Percentiles rank a stretch among this genome's conserved stretches.
Evolutionary conservation across 2,329 filamentous ascomycete genomes (phyloP).

Genomic region (Talaromyces albobiverticillius): DNA sequence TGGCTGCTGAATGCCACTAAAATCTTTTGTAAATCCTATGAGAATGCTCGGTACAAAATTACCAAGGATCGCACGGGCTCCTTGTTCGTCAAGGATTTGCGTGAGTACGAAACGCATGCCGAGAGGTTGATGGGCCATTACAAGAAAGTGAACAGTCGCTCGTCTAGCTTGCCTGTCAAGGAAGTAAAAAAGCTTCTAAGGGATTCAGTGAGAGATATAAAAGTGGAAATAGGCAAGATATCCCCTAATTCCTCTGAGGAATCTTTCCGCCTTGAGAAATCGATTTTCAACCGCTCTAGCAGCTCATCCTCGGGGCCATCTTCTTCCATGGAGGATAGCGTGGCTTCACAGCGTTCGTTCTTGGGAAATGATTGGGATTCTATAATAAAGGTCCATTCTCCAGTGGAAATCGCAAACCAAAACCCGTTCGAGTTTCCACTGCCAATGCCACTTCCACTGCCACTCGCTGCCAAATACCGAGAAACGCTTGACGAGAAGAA

Average conservation of each 20-base stretch:
- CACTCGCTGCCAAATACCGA: constrained; percentile 32
- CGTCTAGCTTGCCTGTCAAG: constrained; percentile 24
- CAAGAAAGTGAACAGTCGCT: constrained; percentile 23
- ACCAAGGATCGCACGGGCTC: constrained; percentile 22
- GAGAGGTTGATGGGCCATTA: constrained; percentile 39
- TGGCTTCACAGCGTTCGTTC: constrained; percentile 29
- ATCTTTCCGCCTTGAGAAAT: constrained; percentile 34
- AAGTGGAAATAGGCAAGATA: constrained; percentile 39
- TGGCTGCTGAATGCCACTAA: constrained; percentile 44
- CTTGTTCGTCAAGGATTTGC: constrained; percentile 44
- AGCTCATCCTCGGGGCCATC: constrained; percentile 43
- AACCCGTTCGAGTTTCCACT: constrained; percentile 28
- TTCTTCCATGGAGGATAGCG: constrained; percentile 36
- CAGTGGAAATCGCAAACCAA: constrained; percentile 25
- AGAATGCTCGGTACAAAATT: constrained; percentile 40
- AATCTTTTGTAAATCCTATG: constrained; percentile 43
- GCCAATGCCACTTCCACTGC: too few species aligned
- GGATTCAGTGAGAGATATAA: constrained; percentile 34
- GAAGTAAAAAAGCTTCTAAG: constrained; percentile 35
- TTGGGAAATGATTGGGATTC: constrained; percentile 29
- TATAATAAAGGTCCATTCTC: constrained; percentile 32
- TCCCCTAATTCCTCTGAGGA: constrained; percentile 44
- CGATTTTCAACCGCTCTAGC: constrained; percentile 47
- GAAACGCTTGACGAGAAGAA: constrained; percentile 27
- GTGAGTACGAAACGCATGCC: constrained; percentile 48